Evolutionary conservation across 2,329 filamentous ascomycete species (phyloP).

Genomic region (Aspergillus niger): DNA sequence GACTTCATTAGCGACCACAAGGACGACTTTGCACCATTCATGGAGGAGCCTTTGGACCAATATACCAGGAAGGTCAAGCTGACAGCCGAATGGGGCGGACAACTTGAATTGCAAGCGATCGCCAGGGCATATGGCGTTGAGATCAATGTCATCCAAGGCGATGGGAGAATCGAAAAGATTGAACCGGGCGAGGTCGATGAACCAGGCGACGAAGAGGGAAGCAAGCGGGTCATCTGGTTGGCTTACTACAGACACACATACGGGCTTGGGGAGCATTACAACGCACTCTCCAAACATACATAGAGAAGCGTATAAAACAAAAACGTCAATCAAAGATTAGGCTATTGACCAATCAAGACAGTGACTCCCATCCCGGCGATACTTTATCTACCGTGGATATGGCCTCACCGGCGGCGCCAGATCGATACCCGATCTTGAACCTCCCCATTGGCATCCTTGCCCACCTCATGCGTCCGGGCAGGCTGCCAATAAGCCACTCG

Average conservation of each 20-base stretch:
- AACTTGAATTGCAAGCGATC: constrained; percentile 84
- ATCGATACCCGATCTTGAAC: constrained; percentile 47
- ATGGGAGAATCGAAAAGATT: constrained; percentile 78
- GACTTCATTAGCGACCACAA: constrained; percentile 72
- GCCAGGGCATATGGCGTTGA: constrained; percentile 76
- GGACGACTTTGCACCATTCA: constrained; percentile 82
- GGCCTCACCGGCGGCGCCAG: constrained; percentile 39
- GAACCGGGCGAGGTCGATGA: constrained; percentile 50
- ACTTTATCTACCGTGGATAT: background rate
- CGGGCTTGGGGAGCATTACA: constrained; percentile 95
- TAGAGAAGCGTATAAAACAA: constrained; percentile 18
- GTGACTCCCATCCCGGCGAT: background rate
- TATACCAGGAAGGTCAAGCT: constrained; percentile 78
- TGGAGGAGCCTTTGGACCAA: constrained; percentile 74
- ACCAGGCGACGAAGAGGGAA: constrained; percentile 45
- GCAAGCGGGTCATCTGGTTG: constrained; percentile 73
- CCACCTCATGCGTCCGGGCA: constrained; percentile 57
- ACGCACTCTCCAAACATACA: constrained; percentile 67
- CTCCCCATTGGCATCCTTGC: constrained; percentile 47
- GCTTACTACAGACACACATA: constrained; percentile 95
- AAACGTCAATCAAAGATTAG: constrained; percentile 2
- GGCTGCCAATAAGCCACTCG: constrained; percentile 59
- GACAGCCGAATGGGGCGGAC: constrained; percentile 94
- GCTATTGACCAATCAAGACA: background rate
- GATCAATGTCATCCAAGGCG: constrained; percentile 80